These are phyloP conservation scores for Metschnikowia similis DNA, from an alignment of 805 yeast species.

Conservation along the genomic window DNA sequence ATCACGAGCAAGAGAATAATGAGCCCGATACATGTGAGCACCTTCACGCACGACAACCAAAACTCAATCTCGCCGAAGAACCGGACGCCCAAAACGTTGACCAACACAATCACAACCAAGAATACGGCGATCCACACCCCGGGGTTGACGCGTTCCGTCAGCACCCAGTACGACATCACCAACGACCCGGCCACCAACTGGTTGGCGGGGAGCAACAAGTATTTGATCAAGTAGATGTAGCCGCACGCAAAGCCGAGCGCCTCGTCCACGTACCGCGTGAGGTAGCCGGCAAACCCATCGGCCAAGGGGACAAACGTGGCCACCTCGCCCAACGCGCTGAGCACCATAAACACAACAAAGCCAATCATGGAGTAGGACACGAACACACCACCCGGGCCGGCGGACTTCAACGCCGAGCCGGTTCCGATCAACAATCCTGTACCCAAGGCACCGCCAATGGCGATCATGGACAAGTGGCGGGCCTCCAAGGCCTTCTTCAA, in stretches of 20 bases:
- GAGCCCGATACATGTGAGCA: conserved; percentile 61
- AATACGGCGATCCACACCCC: conserved; percentile 45
- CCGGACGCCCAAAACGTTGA: conserved; percentile 48
- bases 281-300: conserved; percentile 63
- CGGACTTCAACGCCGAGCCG: conserved; percentile 61
- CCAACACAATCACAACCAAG: conserved; percentile 35
- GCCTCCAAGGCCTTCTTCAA: conserved; percentile 37
- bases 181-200: conserved; percentile 62
- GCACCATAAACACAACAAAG: conserved; percentile 53
- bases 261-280: conserved; percentile 60
- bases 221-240: conserved; percentile 55
- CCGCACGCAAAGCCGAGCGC: conserved; percentile 69
- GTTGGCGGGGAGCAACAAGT: conserved; percentile 54
- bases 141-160: conserved; percentile 43
- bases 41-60: conserved; percentile 62
- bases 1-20: conserved; percentile 59
- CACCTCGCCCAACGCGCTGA: conserved; percentile 59
- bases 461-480: conserved; percentile 66
- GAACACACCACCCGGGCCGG: conserved; percentile 66
- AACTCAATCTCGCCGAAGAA: conserved; percentile 46
- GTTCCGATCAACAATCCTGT: conserved; percentile 79
- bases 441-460: conserved; percentile 82
- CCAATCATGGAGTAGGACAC: conserved; percentile 70
- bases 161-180: conserved; percentile 52
- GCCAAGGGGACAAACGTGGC: conserved; percentile 64